Evolutionary conservation across 1,284 basidiomycete genomes (phyloP).

Genomic region (Trametes versicolor): DNA sequence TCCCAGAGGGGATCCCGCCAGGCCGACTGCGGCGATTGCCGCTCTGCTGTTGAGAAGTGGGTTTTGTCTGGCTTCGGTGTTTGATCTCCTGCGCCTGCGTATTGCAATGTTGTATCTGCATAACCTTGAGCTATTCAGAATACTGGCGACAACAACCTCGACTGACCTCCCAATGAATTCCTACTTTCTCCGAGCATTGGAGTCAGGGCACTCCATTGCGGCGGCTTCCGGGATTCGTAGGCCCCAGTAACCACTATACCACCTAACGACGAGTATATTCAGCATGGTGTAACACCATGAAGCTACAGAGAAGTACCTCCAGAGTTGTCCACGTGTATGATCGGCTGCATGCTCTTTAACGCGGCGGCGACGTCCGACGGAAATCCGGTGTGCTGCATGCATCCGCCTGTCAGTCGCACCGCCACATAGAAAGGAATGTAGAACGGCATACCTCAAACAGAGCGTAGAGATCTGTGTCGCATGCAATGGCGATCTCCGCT

Average conservation of each 20-base stretch:
- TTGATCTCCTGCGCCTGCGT: neutral
- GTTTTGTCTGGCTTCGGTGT: neutral
- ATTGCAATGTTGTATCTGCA: no score
- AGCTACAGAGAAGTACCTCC: conserved; percentile 3
- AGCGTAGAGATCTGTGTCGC: conserved; percentile 10
- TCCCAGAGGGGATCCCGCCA: neutral
- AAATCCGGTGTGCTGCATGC: neutral
- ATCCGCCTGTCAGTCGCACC: neutral
- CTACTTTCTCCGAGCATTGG: no score
- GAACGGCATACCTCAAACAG: conserved; percentile 10
- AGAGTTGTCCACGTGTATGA: conserved; percentile 18
- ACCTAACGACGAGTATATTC: neutral
- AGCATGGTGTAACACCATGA: neutral
- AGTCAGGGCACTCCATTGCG: no score
- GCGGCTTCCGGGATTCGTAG: neutral
- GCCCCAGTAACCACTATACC: neutral
- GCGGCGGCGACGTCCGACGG: conserved; percentile 8
- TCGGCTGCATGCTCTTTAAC: conserved; percentile 5
- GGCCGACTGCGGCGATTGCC: neutral
- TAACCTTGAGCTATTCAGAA: no score
- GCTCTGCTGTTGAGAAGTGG: neutral
- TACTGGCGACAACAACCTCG: no score
- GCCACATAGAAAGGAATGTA: neutral
- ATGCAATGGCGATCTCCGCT: conserved; percentile 18
- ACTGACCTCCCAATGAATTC: no score